Evolutionary conservation across 1,284 basidiomycete species (phyloP).

Genomic region (Tilletia horrida): DNA sequence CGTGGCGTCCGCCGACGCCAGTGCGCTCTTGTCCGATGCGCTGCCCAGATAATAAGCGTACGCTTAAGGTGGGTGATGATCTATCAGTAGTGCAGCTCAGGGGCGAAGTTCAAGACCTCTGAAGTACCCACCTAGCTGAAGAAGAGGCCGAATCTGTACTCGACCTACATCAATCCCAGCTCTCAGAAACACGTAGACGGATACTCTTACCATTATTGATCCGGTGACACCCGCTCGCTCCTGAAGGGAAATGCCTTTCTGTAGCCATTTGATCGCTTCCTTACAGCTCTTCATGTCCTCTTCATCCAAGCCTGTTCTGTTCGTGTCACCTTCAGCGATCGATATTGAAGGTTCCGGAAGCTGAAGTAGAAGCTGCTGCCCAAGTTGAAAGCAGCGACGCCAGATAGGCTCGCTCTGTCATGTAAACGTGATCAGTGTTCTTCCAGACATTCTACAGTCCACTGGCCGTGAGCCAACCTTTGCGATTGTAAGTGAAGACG

Average conservation of each 20-base stretch:
- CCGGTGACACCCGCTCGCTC: conserved; percentile 1
- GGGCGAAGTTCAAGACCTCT: not conserved
- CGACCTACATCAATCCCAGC: not conserved
- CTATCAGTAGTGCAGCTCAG: no score
- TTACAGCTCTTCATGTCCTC: not conserved
- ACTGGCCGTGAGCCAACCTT: not conserved
- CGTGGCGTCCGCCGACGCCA: not conserved
- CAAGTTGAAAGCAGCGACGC: conserved; percentile 8
- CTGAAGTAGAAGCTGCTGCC: not conserved
- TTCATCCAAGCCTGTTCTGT: not conserved
- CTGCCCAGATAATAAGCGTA: not conserved
- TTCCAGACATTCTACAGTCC: not conserved
- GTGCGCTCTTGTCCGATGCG: not conserved
- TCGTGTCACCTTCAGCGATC: not conserved
- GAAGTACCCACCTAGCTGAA: not conserved
- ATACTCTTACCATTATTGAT: not conserved
- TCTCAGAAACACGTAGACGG: not conserved
- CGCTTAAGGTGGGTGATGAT: not conserved
- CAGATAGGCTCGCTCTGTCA: conserved; percentile 1
- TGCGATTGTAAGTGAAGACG: not conserved
- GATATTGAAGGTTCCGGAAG: not conserved
- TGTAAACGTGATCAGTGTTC: not conserved
- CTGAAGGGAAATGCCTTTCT: conserved; percentile 13
- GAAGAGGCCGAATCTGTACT: not conserved
- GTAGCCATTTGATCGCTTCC: conserved; percentile 6